Conservation (phyloP, 495 filamentous ascomycete genomes). For the Aspergillus avenaceus region DNA sequence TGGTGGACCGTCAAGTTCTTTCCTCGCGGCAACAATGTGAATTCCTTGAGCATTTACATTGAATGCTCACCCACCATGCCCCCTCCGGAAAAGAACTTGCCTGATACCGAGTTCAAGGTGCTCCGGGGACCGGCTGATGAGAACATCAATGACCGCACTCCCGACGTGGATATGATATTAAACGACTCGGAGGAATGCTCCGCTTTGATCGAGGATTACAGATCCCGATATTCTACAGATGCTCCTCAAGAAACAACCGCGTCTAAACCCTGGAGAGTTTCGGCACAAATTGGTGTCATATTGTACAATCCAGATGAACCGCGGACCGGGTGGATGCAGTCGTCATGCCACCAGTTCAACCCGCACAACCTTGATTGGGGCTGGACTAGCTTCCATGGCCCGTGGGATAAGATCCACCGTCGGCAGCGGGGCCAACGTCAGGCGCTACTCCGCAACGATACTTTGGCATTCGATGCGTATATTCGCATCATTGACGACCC, state of each 20-base stretch:
- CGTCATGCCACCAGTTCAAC: conserved; percentile 57
- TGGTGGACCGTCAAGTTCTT: conserved; percentile 72
- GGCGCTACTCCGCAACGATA: conserved; percentile 60
- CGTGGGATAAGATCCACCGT: conserved; percentile 55
- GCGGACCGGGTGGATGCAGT: conserved; percentile 53
- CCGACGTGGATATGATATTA: conserved; percentile 29
- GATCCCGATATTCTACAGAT: conserved; percentile 23
- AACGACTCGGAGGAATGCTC: conserved; percentile 21
- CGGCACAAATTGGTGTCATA: conserved; percentile 60
- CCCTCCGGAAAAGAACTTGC: conserved; percentile 29
- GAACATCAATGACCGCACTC: conserved; percentile 20
- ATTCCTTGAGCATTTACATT: conserved; percentile 59
- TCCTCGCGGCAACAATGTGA: conserved; percentile 59
- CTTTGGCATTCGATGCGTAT: conserved; percentile 59
- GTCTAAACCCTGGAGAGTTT: conserved; percentile 41
- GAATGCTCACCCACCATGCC: conserved; percentile 54
- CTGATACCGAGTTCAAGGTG: conserved; percentile 37
- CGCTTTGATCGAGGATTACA: conserved; percentile 33
- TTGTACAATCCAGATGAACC: conserved; percentile 65
- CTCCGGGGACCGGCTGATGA: conserved; percentile 30
- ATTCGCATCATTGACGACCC: conserved; percentile 61
- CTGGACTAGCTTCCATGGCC: conserved; percentile 62
- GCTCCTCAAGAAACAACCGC: conserved; percentile 6
- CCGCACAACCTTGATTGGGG: conserved; percentile 60
- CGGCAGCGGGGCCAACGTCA: conserved; percentile 57